These are phyloP conservation scores for Hygrophorus pudorinus DNA, from an alignment of 768 basidiomycete genomes.

Conservation along the genomic window DNA sequence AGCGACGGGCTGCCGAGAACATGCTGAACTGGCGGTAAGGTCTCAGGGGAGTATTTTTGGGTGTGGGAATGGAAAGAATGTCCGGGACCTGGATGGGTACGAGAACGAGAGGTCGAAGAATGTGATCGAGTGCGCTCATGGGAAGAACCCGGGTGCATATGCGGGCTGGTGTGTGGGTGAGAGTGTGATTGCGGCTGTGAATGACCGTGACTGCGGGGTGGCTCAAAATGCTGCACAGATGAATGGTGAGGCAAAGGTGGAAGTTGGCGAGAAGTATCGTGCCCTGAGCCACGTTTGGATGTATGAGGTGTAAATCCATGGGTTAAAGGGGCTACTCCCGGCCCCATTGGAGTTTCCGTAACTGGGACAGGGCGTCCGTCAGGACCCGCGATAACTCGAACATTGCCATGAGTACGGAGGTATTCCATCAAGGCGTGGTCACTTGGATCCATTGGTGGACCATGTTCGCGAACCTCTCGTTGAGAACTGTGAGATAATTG, in stretches of 20 bases:
- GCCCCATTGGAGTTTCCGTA: slow-evolving; percentile 40
- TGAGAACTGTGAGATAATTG: slow-evolving; percentile 24
- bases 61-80: slow-evolving; percentile 28
- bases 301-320: slow-evolving; percentile 29
- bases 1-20: slow-evolving; percentile 41
- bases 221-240: slow-evolving; percentile 28
- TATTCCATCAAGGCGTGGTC: slow-evolving; percentile 44
- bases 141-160: slow-evolving; percentile 12
- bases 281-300: slow-evolving; percentile 31
- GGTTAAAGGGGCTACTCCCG: slow-evolving; percentile 26
- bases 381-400: slow-evolving; percentile 34
- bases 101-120: slow-evolving; percentile 20
- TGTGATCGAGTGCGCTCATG: neutral
- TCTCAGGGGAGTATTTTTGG: slow-evolving; percentile 35
- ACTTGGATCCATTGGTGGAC: slow-evolving; percentile 26
- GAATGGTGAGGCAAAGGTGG: slow-evolving; percentile 39
- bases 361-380: slow-evolving; percentile 41
- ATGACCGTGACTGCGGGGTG: slow-evolving; percentile 22
- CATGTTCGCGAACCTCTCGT: slow-evolving; percentile 31
- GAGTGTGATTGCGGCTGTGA: slow-evolving; percentile 16
- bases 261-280: slow-evolving; percentile 37
- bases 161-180: slow-evolving; percentile 20
- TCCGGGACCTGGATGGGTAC: slow-evolving; percentile 31
- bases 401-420: slow-evolving; percentile 34
- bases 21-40: slow-evolving; percentile 32